Percentiles rank a stretch among this genome's conserved stretches.
phyloP scores from a whole-genome alignment of 805 yeast genomes.

The Sugiyamaella boreocaroliniensis region DNA sequence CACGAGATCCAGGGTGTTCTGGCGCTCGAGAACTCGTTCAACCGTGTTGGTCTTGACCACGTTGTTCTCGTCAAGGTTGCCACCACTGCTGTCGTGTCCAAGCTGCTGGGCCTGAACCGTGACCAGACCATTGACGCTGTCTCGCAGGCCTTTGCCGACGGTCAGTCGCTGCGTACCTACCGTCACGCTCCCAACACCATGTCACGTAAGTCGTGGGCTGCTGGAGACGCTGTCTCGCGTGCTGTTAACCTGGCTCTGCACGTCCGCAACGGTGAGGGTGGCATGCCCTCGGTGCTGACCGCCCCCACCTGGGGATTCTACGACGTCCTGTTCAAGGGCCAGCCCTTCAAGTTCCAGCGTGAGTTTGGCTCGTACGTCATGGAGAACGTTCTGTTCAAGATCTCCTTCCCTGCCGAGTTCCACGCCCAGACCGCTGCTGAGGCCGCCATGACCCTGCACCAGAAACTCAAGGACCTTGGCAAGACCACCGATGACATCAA shows the following conservation, averaged over 20 bases:
- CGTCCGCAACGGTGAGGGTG: slow-evolving; percentile 47
- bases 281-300: slow-evolving; percentile 52
- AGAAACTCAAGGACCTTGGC: slow-evolving; percentile 35
- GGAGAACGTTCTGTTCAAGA: slow-evolving; percentile 57
- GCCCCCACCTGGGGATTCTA: slow-evolving; percentile 60
- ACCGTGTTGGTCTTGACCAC: slow-evolving; percentile 54
- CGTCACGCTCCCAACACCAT: slow-evolving; percentile 61
- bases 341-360: slow-evolving; percentile 49
- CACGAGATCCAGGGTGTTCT: slow-evolving; percentile 57
- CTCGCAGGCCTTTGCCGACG: slow-evolving; percentile 57
- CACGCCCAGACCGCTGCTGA: slow-evolving; percentile 63
- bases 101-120: slow-evolving; percentile 44
- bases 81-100: slow-evolving; percentile 52
- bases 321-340: slow-evolving; percentile 51
- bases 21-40: slow-evolving; percentile 55
- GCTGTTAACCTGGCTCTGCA: slow-evolving; percentile 51
- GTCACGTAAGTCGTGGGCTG: slow-evolving; percentile 62
- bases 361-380: slow-evolving; percentile 51
- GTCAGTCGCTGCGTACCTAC: slow-evolving; percentile 52
- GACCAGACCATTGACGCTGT: slow-evolving; percentile 50
- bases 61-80: slow-evolving; percentile 54
- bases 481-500: slow-evolving; percentile 44
- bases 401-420: slow-evolving; percentile 59
- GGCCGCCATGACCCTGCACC: slow-evolving; percentile 44
- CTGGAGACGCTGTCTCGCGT: slow-evolving; percentile 55